Conservation (phyloP, 768 basidiomycete genomes). For the Boletus rubroflammeus region DNA sequence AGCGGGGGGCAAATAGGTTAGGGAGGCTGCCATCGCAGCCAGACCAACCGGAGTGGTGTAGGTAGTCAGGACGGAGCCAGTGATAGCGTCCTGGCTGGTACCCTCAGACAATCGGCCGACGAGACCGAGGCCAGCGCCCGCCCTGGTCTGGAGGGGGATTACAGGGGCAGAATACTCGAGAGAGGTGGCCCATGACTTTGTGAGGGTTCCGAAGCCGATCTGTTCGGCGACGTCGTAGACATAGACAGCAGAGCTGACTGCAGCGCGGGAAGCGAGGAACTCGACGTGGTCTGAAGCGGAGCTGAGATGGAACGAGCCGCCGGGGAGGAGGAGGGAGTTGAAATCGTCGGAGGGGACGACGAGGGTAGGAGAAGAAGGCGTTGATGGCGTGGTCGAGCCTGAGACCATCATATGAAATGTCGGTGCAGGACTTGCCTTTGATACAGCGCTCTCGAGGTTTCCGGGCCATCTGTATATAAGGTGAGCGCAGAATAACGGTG, state of each 20-base stretch:
- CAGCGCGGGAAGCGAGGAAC: slow-evolving; percentile 55
- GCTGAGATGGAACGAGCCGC: slow-evolving; percentile 2
- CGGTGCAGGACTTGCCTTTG: neutral
- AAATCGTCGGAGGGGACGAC: slow-evolving; percentile 32
- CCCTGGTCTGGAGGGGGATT: slow-evolving; percentile 72
- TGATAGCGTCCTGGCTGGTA: slow-evolving; percentile 62
- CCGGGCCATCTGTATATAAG: neutral
- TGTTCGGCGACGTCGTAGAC: slow-evolving; percentile 83
- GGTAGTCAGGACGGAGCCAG: slow-evolving; percentile 62
- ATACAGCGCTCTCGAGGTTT: too few relatives aligned
- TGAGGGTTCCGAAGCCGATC: slow-evolving; percentile 72
- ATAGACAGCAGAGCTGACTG: slow-evolving; percentile 65
- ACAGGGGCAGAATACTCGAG: slow-evolving; percentile 47
- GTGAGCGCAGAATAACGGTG: slow-evolving; percentile 2
- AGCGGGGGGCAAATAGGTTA: slow-evolving; percentile 67
- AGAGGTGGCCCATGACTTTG: slow-evolving; percentile 59
- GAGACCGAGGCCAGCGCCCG: slow-evolving; percentile 79
- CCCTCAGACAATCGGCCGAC: slow-evolving; percentile 79
- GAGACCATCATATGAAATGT: neutral
- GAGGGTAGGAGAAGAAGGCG: slow-evolving; percentile 33
- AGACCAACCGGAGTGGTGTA: slow-evolving; percentile 85
- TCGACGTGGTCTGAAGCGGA: slow-evolving; percentile 67
- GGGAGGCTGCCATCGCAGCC: slow-evolving; percentile 75
- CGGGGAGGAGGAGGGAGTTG: slow-evolving; percentile 15
- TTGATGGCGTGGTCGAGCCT: neutral